Percentiles rank a stretch among this genome's conserved stretches.
phyloP scores from a whole-genome alignment of 1,284 basidiomycete species.

The Trametes versicolor region DNA sequence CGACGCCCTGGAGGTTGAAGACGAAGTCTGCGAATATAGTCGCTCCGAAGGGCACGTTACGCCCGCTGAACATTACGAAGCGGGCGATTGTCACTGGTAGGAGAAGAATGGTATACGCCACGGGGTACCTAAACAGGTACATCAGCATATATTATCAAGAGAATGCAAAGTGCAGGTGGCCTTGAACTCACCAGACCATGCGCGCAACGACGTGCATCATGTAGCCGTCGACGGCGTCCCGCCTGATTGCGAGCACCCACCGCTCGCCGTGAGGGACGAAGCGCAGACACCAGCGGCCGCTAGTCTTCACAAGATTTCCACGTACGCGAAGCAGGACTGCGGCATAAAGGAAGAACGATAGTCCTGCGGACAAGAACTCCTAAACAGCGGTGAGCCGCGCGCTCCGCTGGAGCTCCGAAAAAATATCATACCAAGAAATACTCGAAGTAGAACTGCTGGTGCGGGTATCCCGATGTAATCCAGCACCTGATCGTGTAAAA shows the following conservation, averaged over 20 bases:
- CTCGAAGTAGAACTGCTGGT: conserved; percentile 53
- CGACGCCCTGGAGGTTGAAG: conserved; percentile 51
- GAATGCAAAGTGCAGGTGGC: not conserved
- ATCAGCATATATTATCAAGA: not conserved
- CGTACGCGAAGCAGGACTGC: conserved; percentile 51
- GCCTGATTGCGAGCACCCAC: conserved; percentile 48
- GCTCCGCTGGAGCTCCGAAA: not conserved
- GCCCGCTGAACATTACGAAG: conserved; percentile 46
- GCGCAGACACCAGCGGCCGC: conserved; percentile 47
- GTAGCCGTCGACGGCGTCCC: conserved; percentile 48
- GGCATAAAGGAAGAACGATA: conserved; percentile 49
- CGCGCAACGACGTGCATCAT: conserved; percentile 47
- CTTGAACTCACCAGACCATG: conserved; percentile 46
- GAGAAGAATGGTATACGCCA: conserved; percentile 49
- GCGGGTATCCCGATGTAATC: conserved; percentile 55
- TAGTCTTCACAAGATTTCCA: conserved; percentile 47
- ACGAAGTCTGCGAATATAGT: conserved; percentile 48
- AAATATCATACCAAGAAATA: conserved; percentile 53
- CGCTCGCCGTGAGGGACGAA: conserved; percentile 45
- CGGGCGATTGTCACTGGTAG: conserved; percentile 50
- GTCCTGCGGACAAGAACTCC: conserved; percentile 48
- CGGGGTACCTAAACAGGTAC: conserved; percentile 27
- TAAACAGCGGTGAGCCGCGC: conserved; percentile 19
- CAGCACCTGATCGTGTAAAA: conserved; percentile 49
- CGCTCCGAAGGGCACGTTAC: conserved; percentile 42